phyloP scores from a whole-genome alignment of 495 filamentous ascomycete species.

The Neurospora sublineolata region DNA sequence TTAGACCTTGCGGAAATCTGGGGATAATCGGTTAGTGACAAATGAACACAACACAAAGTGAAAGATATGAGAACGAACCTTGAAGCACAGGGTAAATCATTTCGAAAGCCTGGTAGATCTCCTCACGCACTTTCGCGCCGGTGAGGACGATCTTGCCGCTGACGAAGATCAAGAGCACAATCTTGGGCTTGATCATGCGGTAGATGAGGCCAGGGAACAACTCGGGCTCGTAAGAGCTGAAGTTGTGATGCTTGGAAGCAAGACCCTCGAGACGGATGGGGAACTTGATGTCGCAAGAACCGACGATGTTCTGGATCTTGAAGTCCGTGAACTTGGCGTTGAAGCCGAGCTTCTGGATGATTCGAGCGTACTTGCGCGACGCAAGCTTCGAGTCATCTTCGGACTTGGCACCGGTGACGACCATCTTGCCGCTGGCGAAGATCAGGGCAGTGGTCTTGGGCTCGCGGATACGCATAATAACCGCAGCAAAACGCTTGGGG shows the following conservation, averaged over 20 bases:
- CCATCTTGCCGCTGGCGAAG: constrained; percentile 99
- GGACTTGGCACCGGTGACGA: constrained; percentile 96
- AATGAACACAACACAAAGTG: not conserved
- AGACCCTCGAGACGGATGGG: constrained; percentile 94
- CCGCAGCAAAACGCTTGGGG: constrained; percentile 91
- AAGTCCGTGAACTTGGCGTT: constrained; percentile 99
- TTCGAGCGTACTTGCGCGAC: constrained; percentile 94
- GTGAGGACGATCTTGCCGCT: constrained; percentile 98
- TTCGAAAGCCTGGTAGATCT: constrained; percentile 98
- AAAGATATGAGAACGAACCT: constrained; percentile 42
- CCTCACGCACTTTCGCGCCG: constrained; percentile 94
- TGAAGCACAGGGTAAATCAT: constrained; percentile 97
- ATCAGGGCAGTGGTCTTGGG: constrained; percentile 97
- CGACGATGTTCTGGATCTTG: constrained; percentile 99
- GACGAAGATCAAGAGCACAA: constrained; percentile 97
- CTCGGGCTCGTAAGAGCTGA: constrained; percentile 98
- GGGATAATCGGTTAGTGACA: constrained; percentile 7
- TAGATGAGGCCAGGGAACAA: constrained; percentile 99
- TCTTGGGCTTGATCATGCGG: constrained; percentile 99
- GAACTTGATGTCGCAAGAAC: constrained; percentile 98
- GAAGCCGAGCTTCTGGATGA: constrained; percentile 99
- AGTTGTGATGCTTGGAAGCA: constrained; percentile 93
- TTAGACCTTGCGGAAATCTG: constrained; percentile 43
- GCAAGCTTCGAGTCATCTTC: constrained; percentile 97
- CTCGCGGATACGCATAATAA: constrained; percentile 99